phyloP scores from a whole-genome alignment of 768 basidiomycete species.

The Mrakia hoshinonis region DNA sequence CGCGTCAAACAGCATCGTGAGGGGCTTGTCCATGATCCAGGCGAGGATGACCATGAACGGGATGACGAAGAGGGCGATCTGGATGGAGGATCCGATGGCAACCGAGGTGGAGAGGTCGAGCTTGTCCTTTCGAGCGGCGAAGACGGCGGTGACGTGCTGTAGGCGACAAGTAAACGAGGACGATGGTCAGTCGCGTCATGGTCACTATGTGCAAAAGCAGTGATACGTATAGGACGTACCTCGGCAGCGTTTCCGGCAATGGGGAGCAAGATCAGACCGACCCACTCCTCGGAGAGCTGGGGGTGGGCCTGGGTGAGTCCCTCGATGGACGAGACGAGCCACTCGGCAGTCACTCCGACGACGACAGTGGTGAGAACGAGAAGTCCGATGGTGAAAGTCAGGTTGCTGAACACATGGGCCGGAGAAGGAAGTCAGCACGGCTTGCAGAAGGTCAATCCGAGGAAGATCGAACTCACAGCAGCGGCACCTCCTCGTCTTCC shows the following conservation, averaged over 20 bases:
- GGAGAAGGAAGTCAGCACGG: background rate
- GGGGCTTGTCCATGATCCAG: constrained; percentile 38
- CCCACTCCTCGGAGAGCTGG: constrained; percentile 64
- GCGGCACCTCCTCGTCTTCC: constrained; percentile 20
- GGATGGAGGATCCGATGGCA: constrained; percentile 36
- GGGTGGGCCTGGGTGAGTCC: constrained; percentile 40
- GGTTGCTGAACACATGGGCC: background rate
- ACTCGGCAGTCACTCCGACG: constrained; percentile 25
- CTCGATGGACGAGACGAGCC: constrained; percentile 21
- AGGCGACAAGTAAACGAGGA: constrained; percentile 83
- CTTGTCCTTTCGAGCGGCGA: constrained; percentile 30
- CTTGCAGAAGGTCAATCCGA: no score
- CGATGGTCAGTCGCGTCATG: constrained; percentile 80
- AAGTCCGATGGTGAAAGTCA: background rate
- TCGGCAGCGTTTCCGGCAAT: constrained; percentile 28
- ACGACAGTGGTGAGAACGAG: background rate
- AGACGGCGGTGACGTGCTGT: constrained; percentile 46
- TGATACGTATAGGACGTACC: constrained; percentile 58
- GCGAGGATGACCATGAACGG: constrained; percentile 37
- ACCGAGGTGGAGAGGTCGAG: constrained; percentile 31
- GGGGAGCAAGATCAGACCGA: constrained; percentile 46
- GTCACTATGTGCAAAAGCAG: constrained; percentile 82
- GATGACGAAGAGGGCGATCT: constrained; percentile 37
- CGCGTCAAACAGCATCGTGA: constrained; percentile 37
- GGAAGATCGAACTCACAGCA: constrained; percentile 6